These are phyloP conservation scores for Punica granatum DNA, from an alignment of 345 rosid species.

Conservation along the genomic window DNA sequence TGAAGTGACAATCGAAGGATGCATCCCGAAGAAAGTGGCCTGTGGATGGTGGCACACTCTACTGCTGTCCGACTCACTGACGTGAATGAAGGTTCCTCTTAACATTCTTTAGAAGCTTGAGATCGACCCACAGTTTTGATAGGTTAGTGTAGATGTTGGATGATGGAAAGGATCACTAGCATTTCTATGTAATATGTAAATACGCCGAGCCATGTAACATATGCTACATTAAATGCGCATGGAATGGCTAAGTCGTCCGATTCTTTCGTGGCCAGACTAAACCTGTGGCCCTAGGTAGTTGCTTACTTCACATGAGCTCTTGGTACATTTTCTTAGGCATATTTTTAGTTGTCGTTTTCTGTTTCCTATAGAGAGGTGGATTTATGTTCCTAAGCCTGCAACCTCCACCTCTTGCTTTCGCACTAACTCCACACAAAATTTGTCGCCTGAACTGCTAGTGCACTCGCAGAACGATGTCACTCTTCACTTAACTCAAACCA, in stretches of 20 bases:
- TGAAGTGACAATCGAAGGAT: conserved; percentile 54
- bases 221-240: not conserved
- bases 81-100: conserved; percentile 19
- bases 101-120: not conserved
- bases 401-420: no score
- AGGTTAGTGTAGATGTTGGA: not conserved
- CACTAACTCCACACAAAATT: no score
- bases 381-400: no score
- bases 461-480: no score
- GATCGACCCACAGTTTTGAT: not conserved
- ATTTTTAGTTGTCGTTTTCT: no score
- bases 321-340: not conserved
- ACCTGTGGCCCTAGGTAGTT: not conserved
- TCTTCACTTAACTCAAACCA: no score
- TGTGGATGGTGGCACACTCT: conserved; percentile 99
- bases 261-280: not conserved
- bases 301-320: no score
- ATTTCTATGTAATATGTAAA: not conserved
- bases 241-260: not conserved
- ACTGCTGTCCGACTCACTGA: conserved; percentile 57
- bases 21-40: conserved; percentile 50
- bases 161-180: not conserved
- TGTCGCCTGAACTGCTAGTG: no score
- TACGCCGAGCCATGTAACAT: not conserved
- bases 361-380: no score